Evolutionary conservation across 495 filamentous ascomycete genomes (phyloP).

Genomic region (Neurospora africana): DNA sequence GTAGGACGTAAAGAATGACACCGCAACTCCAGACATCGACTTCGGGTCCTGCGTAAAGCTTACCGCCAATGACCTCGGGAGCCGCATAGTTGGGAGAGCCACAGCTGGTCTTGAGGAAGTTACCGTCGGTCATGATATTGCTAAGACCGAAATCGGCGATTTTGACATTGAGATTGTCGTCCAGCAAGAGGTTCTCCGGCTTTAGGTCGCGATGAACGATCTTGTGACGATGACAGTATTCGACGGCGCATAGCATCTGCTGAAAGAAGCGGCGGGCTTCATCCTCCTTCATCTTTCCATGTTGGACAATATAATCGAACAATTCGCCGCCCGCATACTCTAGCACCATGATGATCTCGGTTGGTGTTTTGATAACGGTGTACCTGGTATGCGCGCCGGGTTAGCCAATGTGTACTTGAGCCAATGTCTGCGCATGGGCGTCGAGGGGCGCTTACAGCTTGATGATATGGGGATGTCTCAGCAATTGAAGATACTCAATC

Average conservation of each 20-base stretch:
- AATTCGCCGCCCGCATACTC: slow-evolving; percentile 95
- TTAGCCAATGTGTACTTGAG: slow-evolving; percentile 3
- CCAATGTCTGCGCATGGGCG: background rate
- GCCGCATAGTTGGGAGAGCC: slow-evolving; percentile 97
- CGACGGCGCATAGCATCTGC: slow-evolving; percentile 97
- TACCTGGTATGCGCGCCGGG: slow-evolving; percentile 43
- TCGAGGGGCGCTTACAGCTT: slow-evolving; percentile 56
- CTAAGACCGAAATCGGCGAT: slow-evolving; percentile 97
- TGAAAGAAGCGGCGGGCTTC: slow-evolving; percentile 95
- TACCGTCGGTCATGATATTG: slow-evolving; percentile 99
- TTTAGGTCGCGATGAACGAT: slow-evolving; percentile 97
- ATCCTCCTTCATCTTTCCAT: slow-evolving; percentile 80
- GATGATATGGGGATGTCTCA: slow-evolving; percentile 97
- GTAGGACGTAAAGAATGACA: slow-evolving; percentile 91
- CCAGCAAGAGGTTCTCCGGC: slow-evolving; percentile 91
- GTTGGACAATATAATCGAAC: slow-evolving; percentile 91
- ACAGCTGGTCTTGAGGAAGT: slow-evolving; percentile 97
- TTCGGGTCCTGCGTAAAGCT: slow-evolving; percentile 94
- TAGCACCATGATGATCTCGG: slow-evolving; percentile 97
- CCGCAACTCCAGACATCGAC: slow-evolving; percentile 99
- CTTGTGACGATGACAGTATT: slow-evolving; percentile 98
- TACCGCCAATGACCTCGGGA: slow-evolving; percentile 94
- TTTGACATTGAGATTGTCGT: slow-evolving; percentile 92
- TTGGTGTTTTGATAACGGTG: slow-evolving; percentile 87
- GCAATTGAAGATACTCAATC: slow-evolving; percentile 92